Percentiles rank a stretch among this genome's conserved stretches.
These are phyloP conservation scores for Pichia exigua DNA, from an alignment of 805 yeast species.

Conservation along the genomic window DNA sequence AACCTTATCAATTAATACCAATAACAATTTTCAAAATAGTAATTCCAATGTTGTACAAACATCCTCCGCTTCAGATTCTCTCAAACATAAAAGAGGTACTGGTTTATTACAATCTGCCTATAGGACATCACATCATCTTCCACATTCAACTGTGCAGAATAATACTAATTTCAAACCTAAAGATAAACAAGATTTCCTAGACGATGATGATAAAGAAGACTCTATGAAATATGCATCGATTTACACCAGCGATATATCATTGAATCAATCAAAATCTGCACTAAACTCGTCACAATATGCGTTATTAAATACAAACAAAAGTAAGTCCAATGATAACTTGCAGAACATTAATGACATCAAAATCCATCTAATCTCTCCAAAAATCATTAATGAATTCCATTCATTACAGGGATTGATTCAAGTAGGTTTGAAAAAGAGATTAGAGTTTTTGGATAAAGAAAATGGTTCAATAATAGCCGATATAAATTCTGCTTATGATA, in stretches of 20 bases:
- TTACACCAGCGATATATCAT: background rate
- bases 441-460: constrained; percentile 22
- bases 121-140: constrained; percentile 3
- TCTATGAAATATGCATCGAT: background rate
- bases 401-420: constrained; percentile 22
- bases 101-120: constrained; percentile 6
- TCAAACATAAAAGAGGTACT: background rate
- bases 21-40: background rate
- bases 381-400: constrained; percentile 18
- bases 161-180: background rate
- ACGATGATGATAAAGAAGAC: background rate
- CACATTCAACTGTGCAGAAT: background rate
- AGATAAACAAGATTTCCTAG: background rate
- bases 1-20: background rate
- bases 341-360: background rate
- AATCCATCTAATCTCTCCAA: constrained; percentile 8
- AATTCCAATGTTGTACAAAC: background rate
- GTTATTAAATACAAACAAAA: background rate
- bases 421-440: constrained; percentile 17
- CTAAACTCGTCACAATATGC: background rate
- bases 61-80: background rate
- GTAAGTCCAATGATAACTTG: background rate
- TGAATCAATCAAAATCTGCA: background rate
- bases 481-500: constrained; percentile 20
- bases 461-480: constrained; percentile 23